Base-by-base conservation (phyloP, 768 basidiomycete genomes). In the Suillus sp. region DNA sequence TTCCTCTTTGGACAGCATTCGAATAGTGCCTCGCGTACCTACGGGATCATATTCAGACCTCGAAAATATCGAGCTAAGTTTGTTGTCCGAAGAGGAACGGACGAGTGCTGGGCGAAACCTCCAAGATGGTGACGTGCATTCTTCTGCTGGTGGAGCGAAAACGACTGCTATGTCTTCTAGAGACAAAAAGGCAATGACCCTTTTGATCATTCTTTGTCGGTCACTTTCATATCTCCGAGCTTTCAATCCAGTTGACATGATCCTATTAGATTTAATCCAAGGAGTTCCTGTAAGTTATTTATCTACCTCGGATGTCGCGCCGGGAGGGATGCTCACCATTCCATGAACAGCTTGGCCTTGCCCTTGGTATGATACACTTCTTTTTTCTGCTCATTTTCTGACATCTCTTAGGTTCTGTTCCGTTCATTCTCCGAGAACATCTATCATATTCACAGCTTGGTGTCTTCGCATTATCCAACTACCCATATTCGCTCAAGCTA, bases 381-480 rank as follows among this genome's bases (percentile, higher is more conserved):
- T 58, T 40, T 58, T 42, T 27, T 61, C 43, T 38, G 56, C 62
- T 64, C 60, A 64, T 45, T 25, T 64, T 43, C 57, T 34, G 25
- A 60, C 63, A 35, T 38, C 10, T 25, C 65, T 22, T 60, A 93
- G 96, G 97, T 67, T 98, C 96, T 43, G 86, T 99, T 6, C 96
- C 97, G 25, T 99, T 99, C 81, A 87, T 99, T 76, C 84, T 99
- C 60, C 91, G 92, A 77, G 90, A 97, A 71, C 92, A 96, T 77
- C 77, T 99, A 65, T 97, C 96, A 37, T 99, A 99, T 79, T 96
- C 95, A 40, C 95, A 99, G 78, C 85, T 99, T 62, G 96, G 91
- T 66, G 86, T 95, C 10, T 98, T 99, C 78, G 91, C 95, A 47
- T 81, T 99, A 32, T 90, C 93, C 55, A 91, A 89, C 70, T 96